Percentiles rank a stretch among this genome's conserved stretches.
These are phyloP conservation scores for Colletotrichum neosansevieriae DNA, from an alignment of 2,329 filamentous ascomycete genomes.

Conservation along the genomic window DNA sequence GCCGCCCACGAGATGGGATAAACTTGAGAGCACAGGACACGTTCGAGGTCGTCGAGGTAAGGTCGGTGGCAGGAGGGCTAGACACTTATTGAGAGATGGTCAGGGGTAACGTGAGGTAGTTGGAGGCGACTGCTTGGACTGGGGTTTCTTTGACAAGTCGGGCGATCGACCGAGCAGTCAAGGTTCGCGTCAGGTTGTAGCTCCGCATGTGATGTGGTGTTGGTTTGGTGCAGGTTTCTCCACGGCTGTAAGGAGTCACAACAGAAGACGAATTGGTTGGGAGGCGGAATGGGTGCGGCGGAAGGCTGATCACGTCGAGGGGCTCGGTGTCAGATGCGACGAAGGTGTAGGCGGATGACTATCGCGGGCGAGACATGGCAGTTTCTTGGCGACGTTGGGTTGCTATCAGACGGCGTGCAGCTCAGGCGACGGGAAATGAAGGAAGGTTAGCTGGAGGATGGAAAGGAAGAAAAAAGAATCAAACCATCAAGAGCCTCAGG, in stretches of 20 bases:
- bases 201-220: slow-evolving; percentile 26
- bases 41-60: neutral
- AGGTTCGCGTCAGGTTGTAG: neutral
- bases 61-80: neutral
- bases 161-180: neutral
- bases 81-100: neutral
- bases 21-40: neutral
- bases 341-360: slow-evolving; percentile 36
- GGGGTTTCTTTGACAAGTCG: slow-evolving; percentile 12
- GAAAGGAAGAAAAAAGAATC: slow-evolving; percentile 4
- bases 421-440: neutral
- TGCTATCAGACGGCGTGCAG: neutral
- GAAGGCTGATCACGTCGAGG: slow-evolving; percentile 23
- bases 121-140: neutral
- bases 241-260: slow-evolving; percentile 14
- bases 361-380: slow-evolving; percentile 36
- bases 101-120: slow-evolving; percentile 6
- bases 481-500: slow-evolving; percentile 13
- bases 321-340: slow-evolving; percentile 35
- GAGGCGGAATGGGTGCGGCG: slow-evolving; percentile 5
- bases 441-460: neutral
- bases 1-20: slow-evolving; percentile 9
- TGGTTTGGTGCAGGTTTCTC: neutral
- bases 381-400: slow-evolving; percentile 25
- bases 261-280: neutral